Percentiles rank a stretch among this genome's conserved stretches.
Evolutionary conservation across 2,329 filamentous ascomycete genomes (phyloP).

Genomic region (Fusarium nematophilum): DNA sequence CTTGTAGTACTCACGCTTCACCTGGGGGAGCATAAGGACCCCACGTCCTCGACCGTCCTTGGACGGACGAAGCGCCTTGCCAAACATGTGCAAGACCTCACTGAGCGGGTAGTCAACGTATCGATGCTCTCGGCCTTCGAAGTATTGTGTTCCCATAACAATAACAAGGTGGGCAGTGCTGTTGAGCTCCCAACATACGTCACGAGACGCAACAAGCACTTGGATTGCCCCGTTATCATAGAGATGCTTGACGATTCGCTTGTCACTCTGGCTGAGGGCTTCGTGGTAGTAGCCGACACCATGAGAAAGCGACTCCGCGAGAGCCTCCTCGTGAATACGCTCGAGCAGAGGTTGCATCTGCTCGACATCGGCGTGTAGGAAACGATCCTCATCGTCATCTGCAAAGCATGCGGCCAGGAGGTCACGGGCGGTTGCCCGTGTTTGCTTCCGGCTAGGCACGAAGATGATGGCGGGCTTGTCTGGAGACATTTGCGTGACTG

Average conservation of each 20-base stretch:
- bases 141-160: slow-evolving; percentile 98
- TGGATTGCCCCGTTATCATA: slow-evolving; percentile 92
- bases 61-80: slow-evolving; percentile 84
- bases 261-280: slow-evolving; percentile 87
- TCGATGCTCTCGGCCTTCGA: slow-evolving; percentile 94
- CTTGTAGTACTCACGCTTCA: slow-evolving; percentile 98
- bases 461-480: slow-evolving; percentile 93
- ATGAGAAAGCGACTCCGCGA: slow-evolving; percentile 90
- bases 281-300: slow-evolving; percentile 98
- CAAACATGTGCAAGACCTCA: slow-evolving; percentile 98
- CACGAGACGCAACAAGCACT: slow-evolving; percentile 79
- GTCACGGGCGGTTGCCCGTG: slow-evolving; percentile 86
- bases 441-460: slow-evolving; percentile 93
- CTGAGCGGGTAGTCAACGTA: slow-evolving; percentile 97
- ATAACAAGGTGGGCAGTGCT: slow-evolving; percentile 90
- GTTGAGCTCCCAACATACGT: slow-evolving; percentile 96
- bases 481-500: slow-evolving; percentile 87
- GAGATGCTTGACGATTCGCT: slow-evolving; percentile 91
- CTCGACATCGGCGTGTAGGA: slow-evolving; percentile 85
- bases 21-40: slow-evolving; percentile 94
- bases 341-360: slow-evolving; percentile 86
- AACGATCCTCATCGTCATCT: slow-evolving; percentile 92
- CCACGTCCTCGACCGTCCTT: slow-evolving; percentile 86
- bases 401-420: slow-evolving; percentile 87
- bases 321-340: slow-evolving; percentile 84